Conservation (phyloP, 2,329 filamentous ascomycete genomes). For the Pestalotiopsis sp. region DNA sequence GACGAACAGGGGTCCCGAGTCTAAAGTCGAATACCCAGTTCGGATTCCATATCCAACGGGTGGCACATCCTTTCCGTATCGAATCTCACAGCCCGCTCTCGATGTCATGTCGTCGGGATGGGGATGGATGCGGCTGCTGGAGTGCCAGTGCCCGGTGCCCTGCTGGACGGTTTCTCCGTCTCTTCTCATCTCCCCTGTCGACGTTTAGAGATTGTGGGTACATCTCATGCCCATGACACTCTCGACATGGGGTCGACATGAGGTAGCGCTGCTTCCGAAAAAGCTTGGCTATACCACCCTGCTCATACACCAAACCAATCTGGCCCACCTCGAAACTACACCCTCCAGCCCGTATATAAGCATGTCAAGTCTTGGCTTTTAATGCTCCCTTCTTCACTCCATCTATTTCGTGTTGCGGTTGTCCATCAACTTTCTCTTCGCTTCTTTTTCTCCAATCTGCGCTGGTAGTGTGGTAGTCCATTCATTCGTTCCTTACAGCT, state of each 20-base stretch:
- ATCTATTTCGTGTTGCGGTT: constrained; percentile 27
- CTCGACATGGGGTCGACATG: constrained; percentile 25
- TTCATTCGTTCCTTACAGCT: constrained; percentile 49
- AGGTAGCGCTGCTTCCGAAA: constrained; percentile 31
- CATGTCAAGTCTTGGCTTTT: constrained; percentile 43
- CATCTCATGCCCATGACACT: constrained; percentile 31
- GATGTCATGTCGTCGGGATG: constrained; percentile 22
- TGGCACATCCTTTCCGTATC: constrained; percentile 19
- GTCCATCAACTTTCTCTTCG: constrained; percentile 31
- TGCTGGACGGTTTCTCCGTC: constrained; percentile 27
- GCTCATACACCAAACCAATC: constrained; percentile 20
- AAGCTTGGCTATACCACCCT: constrained; percentile 22
- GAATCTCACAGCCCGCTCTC: neutral
- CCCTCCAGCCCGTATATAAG: constrained; percentile 37
- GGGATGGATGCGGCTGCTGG: constrained; percentile 15
- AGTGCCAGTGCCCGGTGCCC: constrained; percentile 24
- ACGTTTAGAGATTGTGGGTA: constrained; percentile 46
- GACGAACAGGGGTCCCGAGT: constrained; percentile 9
- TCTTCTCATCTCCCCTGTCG: constrained; percentile 34
- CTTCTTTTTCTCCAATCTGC: constrained; percentile 42
- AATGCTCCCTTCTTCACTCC: constrained; percentile 31
- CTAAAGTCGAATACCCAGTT: constrained; percentile 17
- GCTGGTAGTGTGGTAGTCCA: constrained; percentile 49
- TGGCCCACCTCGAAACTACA: constrained; percentile 25
- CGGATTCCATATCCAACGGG: constrained; percentile 15